Evolutionary conservation across 805 yeast species (phyloP), one percentile per base, ranked within the genome.

Genomic region (Wickerhamomyces queroliae): DNA sequence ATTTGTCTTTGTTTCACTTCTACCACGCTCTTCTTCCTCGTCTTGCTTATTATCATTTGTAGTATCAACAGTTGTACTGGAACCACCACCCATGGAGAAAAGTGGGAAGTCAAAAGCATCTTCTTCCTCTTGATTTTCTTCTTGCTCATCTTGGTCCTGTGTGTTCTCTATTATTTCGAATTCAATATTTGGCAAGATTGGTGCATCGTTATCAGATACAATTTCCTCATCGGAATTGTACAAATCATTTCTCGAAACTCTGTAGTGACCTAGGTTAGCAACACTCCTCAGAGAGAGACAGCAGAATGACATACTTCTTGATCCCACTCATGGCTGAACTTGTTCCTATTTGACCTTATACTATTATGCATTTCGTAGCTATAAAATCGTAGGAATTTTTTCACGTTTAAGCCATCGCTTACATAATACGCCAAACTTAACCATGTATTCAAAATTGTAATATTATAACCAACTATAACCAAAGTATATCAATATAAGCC

Each of bases 81-180:
- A n/a, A n/a, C n/a, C n/a, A n/a, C 42, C 53, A 28, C 50, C 56
- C 30, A 50, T 45, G 2, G 60, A 55, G 41, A 55, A 55, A 23
- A 55, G 29, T 1, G 60, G 58, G 38, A 55, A 54, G 17, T 55
- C 60, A 39, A 51, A 55, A 39, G 49, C 57, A 12, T 47, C 52
- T 12, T 46, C 23, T 12, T 36, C 40, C 2, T 15, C 32, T 18
- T 21, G 39, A 2, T 28, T 39, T 15, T 42, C 46, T 10, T 38
- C 39, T 7, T 24, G 40, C 7, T 33, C 38, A 2, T 20, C 29
- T 16, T 37, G 37, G 1, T 40, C 37, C 4, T 39, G 38, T 17
- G 20, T n/a, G 3, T 37, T 16, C 25, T 51, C 53, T 5, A 55
- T 46, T 27, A 55, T 47, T 13, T 55, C 59, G 38, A 55, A 55